A percentile compares a stretch with the other conserved stretches of the same genome.
Conservation (phyloP, 2,329 filamentous ascomycete species). For the Fusarium torulosum region DNA sequence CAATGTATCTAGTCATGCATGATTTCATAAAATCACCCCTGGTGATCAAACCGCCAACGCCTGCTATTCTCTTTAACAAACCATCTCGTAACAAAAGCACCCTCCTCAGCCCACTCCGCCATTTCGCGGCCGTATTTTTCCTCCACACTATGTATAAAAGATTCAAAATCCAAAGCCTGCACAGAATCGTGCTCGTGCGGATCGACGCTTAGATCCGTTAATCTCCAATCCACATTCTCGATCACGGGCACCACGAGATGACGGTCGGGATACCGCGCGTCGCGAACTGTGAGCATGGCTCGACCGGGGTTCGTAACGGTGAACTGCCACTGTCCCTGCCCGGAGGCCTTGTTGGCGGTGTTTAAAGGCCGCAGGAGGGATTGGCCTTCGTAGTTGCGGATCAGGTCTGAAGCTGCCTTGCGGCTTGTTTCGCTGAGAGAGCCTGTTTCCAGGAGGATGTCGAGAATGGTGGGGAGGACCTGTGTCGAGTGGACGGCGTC, state of each 20-base stretch:
- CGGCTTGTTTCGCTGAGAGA: slow-evolving; percentile 44
- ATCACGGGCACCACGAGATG: slow-evolving; percentile 51
- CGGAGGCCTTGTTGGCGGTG: slow-evolving; percentile 20
- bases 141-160: slow-evolving; percentile 46
- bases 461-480: slow-evolving; percentile 52
- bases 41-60: slow-evolving; percentile 50
- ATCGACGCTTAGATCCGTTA: slow-evolving; percentile 48
- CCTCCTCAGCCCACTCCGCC: slow-evolving; percentile 52
- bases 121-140: slow-evolving; percentile 44
- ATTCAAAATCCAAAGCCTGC: slow-evolving; percentile 45
- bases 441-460: slow-evolving; percentile 50
- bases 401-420: slow-evolving; percentile 43
- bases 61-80: slow-evolving; percentile 54
- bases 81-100: slow-evolving; percentile 51
- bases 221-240: slow-evolving; percentile 51
- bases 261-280: slow-evolving; percentile 48
- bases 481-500: slow-evolving; percentile 50
- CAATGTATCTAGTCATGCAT: slow-evolving; percentile 15
- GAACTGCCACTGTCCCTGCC: slow-evolving; percentile 52
- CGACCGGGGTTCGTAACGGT: slow-evolving; percentile 52
- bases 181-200: slow-evolving; percentile 46
- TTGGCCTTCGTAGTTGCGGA: slow-evolving; percentile 51
- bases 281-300: slow-evolving; percentile 52
- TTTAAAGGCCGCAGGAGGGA: slow-evolving; percentile 48
- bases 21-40: slow-evolving; percentile 26